Base-by-base conservation (phyloP, 176 grass and related monocot species). In the bread wheat (Triticum aestivum) region DNA sequence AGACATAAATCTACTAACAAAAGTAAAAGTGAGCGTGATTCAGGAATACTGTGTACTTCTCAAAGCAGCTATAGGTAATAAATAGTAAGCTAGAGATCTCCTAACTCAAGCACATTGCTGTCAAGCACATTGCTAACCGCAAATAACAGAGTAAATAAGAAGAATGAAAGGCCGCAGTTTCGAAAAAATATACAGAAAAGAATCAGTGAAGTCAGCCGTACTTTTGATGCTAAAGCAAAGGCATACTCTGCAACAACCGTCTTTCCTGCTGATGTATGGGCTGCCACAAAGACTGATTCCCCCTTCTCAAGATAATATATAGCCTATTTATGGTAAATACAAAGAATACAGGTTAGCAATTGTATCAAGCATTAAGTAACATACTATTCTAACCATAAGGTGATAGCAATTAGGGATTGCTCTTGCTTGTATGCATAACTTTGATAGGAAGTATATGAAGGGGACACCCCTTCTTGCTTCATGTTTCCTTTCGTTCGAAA, bases 241-340 rank as follows among this genome's bases (percentile, higher is more conserved):
- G 93, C 90, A 92, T 98, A 98, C 85, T 98, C 96, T 52, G 96
- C 96, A 84, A 98, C 89, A 89, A 98, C 96, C 20, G 96, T 98
- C 76, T 98, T 98, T 86, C 96, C 96, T 84, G 96, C 96, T 33
- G 96, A 98, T 73, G 96, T 98, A 89, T 98, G 96, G 54, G 96
- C 96, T n/a, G 96, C 96, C 47, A 98, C 93, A 69, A 98, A 98
- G 83, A 98, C 96, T 44, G 96, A 98, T 64, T 98, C 93, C 17
- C 93, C 96, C 82, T 93, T 95, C 88, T 98, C 93, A 15, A 98
- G 91, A 86, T 94, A 94, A 87, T 95, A 95, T 88, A 98, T 98
- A 69, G 96, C 96, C 93, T 97, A 80, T 64, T 86, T 37, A 41
- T 65, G 84, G 17, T 58, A 83, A 49, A 70, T 37, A 76, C n/a